Evolutionary conservation across 2,329 filamentous ascomycete genomes (phyloP), one percentile per base, ranked within the genome.

Genomic region (Sporothrix sp.): DNA sequence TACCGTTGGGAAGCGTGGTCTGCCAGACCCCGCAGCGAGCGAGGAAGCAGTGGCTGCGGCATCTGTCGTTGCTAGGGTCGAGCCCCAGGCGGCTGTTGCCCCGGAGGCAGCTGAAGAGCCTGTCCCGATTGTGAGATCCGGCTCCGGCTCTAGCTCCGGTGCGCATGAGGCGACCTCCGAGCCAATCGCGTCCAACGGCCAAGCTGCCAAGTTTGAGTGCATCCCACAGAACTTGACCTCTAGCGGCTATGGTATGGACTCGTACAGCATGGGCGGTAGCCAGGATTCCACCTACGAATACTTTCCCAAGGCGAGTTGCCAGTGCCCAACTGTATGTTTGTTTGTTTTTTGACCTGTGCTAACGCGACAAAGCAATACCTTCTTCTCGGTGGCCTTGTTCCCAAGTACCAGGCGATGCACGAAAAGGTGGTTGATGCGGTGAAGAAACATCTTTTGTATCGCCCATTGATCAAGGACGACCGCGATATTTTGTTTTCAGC

Each of bases 401-500:
- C 74, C 27, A 85, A 88, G 62, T 94, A 94, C 64, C 72, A 75
- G 54, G 75, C 74, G 18, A 76, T 95, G 66, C 88, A 94, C 62
- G 73, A 83, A 52, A 78, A 77, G 51, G 76, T 81, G 4, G 76
- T 83, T 27, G 77, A 83, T 5, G 80, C 80, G 0, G 78, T 84
- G 32, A 84, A 85, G 57, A 74, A 87, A 56, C 76, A 85, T 63
- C 73, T 95, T 9, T 78, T 95, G 52, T 95, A 80, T 66, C 77
- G 84, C 5, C 88, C 89, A 1, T 84, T 93, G 79, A 76, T 81
- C 18, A 76, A 80, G 7, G 75, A 78, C 27, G 70, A 75, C 48
- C 77, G 77, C 47, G 79, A 91, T 53, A 77, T 93, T n/a, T 73
- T 93, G 3, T 80, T 93, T 54, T 79, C 85, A 0, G 84, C 84